Base-by-base conservation (phyloP, 1,284 basidiomycete species). In the Moniliella sp. region DNA sequence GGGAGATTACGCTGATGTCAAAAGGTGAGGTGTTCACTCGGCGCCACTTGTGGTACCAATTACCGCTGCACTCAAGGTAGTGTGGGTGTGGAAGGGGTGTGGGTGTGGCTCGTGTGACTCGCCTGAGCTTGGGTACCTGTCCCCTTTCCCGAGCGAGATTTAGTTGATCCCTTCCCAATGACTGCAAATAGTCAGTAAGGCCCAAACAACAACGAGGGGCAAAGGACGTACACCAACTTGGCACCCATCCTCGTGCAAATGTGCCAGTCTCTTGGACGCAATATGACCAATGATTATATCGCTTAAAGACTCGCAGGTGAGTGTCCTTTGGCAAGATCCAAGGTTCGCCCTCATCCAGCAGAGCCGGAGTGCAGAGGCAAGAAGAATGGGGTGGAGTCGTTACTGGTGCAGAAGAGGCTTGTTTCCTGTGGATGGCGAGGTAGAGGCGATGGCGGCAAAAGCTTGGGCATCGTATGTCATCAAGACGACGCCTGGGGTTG, bases 401-500 rank as follows among this genome's bases (percentile, higher is more conserved):
- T n/a, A n/a, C n/a, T n/a, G n/a, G 23, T 11, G 23, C n/a, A 25
- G 23, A 25, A 11, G 11, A 25, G 23, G 23, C 11, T 25, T 25
- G 23, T n/a, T 25, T n/a, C 11, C 11, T 11, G 11, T 25, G 23
- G 23, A 11, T 25, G 23, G 11, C 11, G 23, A 11, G 11, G 23
- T 11, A 25, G 23, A 25, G 11, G 11, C 23, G n/a, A n/a, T 25
- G 11, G 23, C 11, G n/a, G n/a, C n/a, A n/a, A n/a, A n/a, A n/a
- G n/a, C n/a, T n/a, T n/a, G n/a, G 72, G 72, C n/a, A n/a, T n/a
- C n/a, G 62, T 91, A 94, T 47, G 91, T 81, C 81, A 88, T 93
- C 45, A 97, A 65, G 4, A 83, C 81, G 39, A 86, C 67, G 14
- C 83, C 86, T 3, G 83, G 80, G 65, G 88, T 93, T 50, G 80